Conservation (phyloP, 2,329 filamentous ascomycete species). For the Keithomyces neogunnii region DNA sequence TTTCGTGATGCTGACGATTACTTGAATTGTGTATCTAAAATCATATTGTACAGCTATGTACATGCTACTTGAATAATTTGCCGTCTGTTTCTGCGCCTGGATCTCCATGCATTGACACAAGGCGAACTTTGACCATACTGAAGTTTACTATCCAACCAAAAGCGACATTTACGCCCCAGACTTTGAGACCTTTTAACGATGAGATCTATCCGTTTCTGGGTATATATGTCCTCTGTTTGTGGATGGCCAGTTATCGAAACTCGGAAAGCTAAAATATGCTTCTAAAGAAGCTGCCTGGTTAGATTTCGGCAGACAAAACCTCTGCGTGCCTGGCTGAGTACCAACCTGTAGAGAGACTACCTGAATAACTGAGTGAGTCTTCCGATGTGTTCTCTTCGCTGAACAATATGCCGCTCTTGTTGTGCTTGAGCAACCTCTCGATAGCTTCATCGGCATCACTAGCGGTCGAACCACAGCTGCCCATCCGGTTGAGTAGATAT, state of each 20-base stretch:
- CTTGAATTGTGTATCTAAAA: too few species aligned
- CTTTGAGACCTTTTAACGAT: too few species aligned
- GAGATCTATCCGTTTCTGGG: too few species aligned
- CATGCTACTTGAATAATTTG: too few species aligned
- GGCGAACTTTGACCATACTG: too few species aligned
- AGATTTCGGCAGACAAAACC: neutral
- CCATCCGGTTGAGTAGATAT: neutral
- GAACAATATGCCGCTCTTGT: neutral
- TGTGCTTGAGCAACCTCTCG: neutral
- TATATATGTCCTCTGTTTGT: slow-evolving; percentile 3
- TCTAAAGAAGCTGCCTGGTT: slow-evolving; percentile 10
- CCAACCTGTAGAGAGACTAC: slow-evolving; percentile 12
- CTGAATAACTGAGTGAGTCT: neutral
- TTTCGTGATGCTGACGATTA: too few species aligned
- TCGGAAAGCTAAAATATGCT: slow-evolving; percentile 66
- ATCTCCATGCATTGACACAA: too few species aligned
- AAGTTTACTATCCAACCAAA: too few species aligned
- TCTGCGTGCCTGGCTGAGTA: slow-evolving; percentile 10
- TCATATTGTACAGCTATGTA: too few species aligned
- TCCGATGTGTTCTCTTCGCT: neutral
- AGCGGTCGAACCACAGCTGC: neutral
- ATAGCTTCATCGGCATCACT: neutral
- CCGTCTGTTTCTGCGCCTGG: too few species aligned
- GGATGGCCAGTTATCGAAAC: slow-evolving; percentile 54
- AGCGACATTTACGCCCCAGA: too few species aligned